A percentile compares a stretch with the other conserved stretches of the same genome.
phyloP scores from a whole-genome alignment of 148 eudicot species.

The Tetragonia tetragonoides region DNA sequence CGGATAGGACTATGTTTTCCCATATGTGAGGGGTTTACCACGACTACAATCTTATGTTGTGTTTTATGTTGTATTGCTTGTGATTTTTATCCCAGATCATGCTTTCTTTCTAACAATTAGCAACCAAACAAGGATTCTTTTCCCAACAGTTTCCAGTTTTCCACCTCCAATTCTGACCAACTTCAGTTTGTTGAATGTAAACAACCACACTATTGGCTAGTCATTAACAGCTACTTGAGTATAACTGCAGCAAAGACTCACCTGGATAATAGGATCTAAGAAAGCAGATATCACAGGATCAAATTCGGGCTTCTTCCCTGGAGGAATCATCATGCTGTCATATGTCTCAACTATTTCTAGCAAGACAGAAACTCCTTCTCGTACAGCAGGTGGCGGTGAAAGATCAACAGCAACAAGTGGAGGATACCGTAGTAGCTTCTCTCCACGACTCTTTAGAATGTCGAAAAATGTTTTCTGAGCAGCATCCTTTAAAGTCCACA shows the following conservation, averaged over 20 bases:
- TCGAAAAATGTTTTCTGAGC: slow-evolving; percentile 94
- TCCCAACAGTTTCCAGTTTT: too few relatives aligned
- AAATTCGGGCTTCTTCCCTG: slow-evolving; percentile 65
- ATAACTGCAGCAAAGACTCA: slow-evolving; percentile 22
- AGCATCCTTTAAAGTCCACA: slow-evolving; percentile 91
- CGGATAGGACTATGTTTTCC: too few relatives aligned
- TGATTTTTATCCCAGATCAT: too few relatives aligned
- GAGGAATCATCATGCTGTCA: slow-evolving; percentile 90
- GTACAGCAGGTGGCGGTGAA: slow-evolving; percentile 87
- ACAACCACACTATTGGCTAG: not conserved
- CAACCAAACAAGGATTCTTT: too few relatives aligned
- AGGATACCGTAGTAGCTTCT: slow-evolving; percentile 90
- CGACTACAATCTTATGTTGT: too few relatives aligned
- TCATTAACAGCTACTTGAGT: not conserved
- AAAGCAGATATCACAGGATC: slow-evolving; percentile 90
- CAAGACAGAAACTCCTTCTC: slow-evolving; percentile 86
- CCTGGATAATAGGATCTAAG: slow-evolving; percentile 95
- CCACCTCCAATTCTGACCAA: too few relatives aligned
- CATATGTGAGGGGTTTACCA: too few relatives aligned
- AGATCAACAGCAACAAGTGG: slow-evolving; percentile 90
- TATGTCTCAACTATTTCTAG: slow-evolving; percentile 85
- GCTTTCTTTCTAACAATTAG: too few relatives aligned
- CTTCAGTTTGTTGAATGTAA: not conserved
- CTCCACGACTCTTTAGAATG: slow-evolving; percentile 85
- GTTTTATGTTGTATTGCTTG: too few relatives aligned